These are phyloP conservation scores for Penicillium atrosanguineum DNA, from an alignment of 495 filamentous ascomycete genomes.

Conservation along the genomic window DNA sequence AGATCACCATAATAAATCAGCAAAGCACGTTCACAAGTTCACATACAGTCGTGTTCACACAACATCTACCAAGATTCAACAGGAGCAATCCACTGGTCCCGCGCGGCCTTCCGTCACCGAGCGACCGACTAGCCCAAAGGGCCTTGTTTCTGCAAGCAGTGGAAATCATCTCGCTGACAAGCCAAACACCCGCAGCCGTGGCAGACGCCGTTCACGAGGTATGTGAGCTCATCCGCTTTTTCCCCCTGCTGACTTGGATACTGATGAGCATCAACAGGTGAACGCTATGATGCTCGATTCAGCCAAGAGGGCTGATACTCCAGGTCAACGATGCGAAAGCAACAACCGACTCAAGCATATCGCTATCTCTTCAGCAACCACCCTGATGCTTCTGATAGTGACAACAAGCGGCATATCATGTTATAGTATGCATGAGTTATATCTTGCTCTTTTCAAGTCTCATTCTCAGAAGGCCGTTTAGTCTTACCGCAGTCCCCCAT, in stretches of 20 bases:
- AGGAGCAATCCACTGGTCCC: not conserved
- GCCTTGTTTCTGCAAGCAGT: constrained; percentile 22
- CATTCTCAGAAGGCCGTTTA: not conserved
- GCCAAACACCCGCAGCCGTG: constrained; percentile 12
- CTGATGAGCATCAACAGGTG: constrained; percentile 23
- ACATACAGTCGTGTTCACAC: constrained; percentile 27
- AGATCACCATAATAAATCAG: constrained; percentile 7
- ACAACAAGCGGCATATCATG: not conserved
- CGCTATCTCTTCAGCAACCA: not conserved
- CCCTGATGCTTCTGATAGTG: not conserved
- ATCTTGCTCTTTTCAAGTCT: not conserved
- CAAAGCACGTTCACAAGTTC: constrained; percentile 22
- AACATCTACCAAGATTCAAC: constrained; percentile 6
- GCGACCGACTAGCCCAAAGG: constrained; percentile 18
- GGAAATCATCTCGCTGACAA: not conserved
- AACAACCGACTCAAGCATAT: not conserved
- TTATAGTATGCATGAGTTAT: not conserved
- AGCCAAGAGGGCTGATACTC: constrained; percentile 16
- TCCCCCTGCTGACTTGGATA: not conserved
- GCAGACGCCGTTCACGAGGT: constrained; percentile 29
- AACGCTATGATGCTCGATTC: constrained; percentile 37
- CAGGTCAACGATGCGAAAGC: not conserved
- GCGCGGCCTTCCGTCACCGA: not conserved
- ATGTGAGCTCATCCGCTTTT: not conserved
- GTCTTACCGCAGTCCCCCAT: not conserved